Conservation (phyloP, 257 asterid species). For the Thymus mandschuricus region DNA sequence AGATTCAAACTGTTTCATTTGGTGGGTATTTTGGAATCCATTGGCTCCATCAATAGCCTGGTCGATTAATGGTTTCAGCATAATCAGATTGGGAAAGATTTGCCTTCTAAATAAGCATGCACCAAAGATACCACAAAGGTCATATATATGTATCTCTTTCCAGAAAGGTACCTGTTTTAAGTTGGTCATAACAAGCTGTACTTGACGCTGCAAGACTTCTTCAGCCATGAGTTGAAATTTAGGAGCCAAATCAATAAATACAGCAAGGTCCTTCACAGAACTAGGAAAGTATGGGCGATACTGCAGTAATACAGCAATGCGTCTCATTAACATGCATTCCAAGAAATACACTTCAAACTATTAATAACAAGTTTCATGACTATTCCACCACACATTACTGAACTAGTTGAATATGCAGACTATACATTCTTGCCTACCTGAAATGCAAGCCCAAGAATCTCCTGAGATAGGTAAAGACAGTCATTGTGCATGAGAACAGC, state of each 20-base stretch:
- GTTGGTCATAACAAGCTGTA: slow-evolving; percentile 72
- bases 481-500: slow-evolving; percentile 94
- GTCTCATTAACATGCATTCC: slow-evolving; percentile 3
- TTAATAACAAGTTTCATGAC: slow-evolving; percentile 15
- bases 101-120: slow-evolving; percentile 18
- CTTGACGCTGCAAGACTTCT: slow-evolving; percentile 77
- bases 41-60: slow-evolving; percentile 94
- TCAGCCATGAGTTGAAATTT: slow-evolving; percentile 83
- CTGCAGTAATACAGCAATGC: slow-evolving; percentile 54
- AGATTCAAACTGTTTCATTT: slow-evolving; percentile 75
- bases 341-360: neutral
- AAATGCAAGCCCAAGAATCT: slow-evolving; percentile 96
- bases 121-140: slow-evolving; percentile 14
- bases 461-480: slow-evolving; percentile 89
- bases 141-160: slow-evolving; percentile 11
- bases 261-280: slow-evolving; percentile 71
- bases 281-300: slow-evolving; percentile 87
- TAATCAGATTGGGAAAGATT: slow-evolving; percentile 17
- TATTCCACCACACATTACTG: slow-evolving; percentile 1
- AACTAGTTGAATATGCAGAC: slow-evolving; percentile 14
- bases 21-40: slow-evolving; percentile 95
- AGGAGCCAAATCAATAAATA: slow-evolving; percentile 94
- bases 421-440: slow-evolving; percentile 56
- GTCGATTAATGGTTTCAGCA: slow-evolving; percentile 33
- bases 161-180: slow-evolving; percentile 62